Base-by-base conservation (phyloP, 257 asterid species). In the Fraxinus quadrangulata region DNA sequence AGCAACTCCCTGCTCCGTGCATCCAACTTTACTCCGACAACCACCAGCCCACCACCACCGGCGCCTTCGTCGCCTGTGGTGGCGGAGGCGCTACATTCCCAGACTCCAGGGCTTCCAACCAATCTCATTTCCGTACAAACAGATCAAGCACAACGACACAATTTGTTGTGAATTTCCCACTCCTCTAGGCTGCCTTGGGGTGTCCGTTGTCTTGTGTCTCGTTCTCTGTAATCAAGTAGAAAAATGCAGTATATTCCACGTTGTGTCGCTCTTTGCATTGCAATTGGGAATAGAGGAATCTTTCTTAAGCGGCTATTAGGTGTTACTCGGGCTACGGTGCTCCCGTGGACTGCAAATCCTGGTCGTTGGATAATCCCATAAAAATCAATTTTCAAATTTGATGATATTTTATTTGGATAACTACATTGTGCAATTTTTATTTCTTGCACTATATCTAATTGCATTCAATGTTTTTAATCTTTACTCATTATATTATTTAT, bases 21-120 rank as follows among this genome's bases (percentile, higher is more conserved):
- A 82, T 94, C 97, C 70, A 89, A 80, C 85, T 85, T 88, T 83
- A 92, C 97, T 76, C 92, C 97, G 24, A 92, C 97, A 77, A 89
- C 93, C 83, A 92, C 94, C 84, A 86, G 88, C 61, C 87, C 86
- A 56, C 85, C 87, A 4, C 78, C 87, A 9, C 83, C 54, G 65
- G 78, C 82, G 12, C 39, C 85, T 54, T 21, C 89, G 26, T 36
- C 84, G 4, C 67, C 78, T 56, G 70, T 82, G 37, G 70, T 72
- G 78, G 75, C 74, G 74, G 75, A 76, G 77, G 78, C 82, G n/a
- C 84, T 71, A 34, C 85, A 74, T 73, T 86, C 82, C 72, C 40
- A n/a, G 45, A 16, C 73, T 45, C 45, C 85, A 17, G 87, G 69
- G 61, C 36, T 59, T 61, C 77, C 85, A 47, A 31, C 70, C 80